Conservation (phyloP, 495 filamentous ascomycete genomes). For the Penicillium samsonianum region DNA sequence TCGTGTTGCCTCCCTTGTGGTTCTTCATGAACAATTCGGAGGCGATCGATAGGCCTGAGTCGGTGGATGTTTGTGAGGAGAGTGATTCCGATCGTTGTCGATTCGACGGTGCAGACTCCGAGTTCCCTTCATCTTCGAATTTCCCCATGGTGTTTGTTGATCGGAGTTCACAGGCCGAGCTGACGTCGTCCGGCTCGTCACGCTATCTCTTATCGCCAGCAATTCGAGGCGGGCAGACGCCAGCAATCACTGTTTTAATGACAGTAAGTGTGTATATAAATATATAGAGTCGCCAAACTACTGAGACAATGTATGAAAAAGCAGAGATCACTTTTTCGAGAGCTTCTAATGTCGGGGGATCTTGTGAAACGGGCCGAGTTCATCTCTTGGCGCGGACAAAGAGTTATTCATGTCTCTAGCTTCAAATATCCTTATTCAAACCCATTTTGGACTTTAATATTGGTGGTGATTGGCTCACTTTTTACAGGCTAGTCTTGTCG, state of each 20-base stretch:
- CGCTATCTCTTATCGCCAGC: slow-evolving; percentile 14
- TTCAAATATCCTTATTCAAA: slow-evolving; percentile 8
- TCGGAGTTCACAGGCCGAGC: slow-evolving; percentile 4
- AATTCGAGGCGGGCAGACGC: background rate
- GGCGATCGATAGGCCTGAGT: slow-evolving; percentile 43
- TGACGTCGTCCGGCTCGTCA: slow-evolving; percentile 8
- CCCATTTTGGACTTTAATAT: background rate
- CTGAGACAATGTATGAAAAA: background rate
- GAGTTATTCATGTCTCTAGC: slow-evolving; percentile 6
- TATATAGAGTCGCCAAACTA: background rate
- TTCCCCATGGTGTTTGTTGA: slow-evolving; percentile 33
- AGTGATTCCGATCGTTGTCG: slow-evolving; percentile 32
- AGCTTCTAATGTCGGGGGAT: background rate
- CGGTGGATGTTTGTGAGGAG: slow-evolving; percentile 37
- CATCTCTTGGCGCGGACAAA: slow-evolving; percentile 11
- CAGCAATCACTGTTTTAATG: background rate
- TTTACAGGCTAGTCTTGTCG: background rate
- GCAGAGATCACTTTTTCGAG: background rate
- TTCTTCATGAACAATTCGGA: slow-evolving; percentile 36
- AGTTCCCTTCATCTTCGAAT: slow-evolving; percentile 28
- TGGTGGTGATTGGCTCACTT: background rate
- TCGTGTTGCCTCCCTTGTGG: slow-evolving; percentile 23
- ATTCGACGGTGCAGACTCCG: slow-evolving; percentile 32
- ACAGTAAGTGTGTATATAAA: background rate
- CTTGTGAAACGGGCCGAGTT: slow-evolving; percentile 5